Evolutionary conservation across 1,139 yeast genomes (phyloP), one percentile per base, ranked within the genome.

Genomic region (Yamadazyma diddensiae): DNA sequence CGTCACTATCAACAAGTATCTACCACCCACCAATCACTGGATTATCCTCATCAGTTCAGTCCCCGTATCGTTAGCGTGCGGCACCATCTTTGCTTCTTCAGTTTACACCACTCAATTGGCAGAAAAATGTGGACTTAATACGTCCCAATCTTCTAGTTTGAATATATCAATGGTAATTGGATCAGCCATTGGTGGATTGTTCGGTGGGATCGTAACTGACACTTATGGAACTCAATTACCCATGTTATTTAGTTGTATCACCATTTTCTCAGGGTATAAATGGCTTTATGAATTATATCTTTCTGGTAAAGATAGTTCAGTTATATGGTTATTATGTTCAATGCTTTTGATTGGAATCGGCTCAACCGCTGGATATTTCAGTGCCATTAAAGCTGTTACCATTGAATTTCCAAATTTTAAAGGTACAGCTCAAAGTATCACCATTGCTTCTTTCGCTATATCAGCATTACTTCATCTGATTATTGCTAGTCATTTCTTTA

Each of bases 391-490:
- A 36, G 66, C 66, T 1, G 64, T 61, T 5, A 52, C 65, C 0
- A 40, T 60, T 4, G 53, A 50, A 35, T 62, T 62, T 32, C 65
- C 65, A 6, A 48, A 50, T 18, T 52, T 35, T 30, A 59, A 57
- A 35, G 64, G 62, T 13, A 47, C 63, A 0, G 66, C 67, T 7
- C 66, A 60, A 39, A 57, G 64, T 38, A 45, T 61, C 12, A 59
- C 67, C n/a, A 60, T 61, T 33, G 62, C 67, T 1, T 54, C 62
- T 5, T 61, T 61, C 49, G 67, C 67, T n/a, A 59, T 61, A n/a
- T 52, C 64, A 2, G 52, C 62, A 24, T 47, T 60, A 32, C 24
- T 60, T 8, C 59, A 46, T 39, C 57, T 53, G 50, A 42, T 42
- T 14, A 43, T 59, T 13, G 47, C 54, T 9, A 44, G 57, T 25